Evolutionary conservation across 768 basidiomycete species (phyloP).

Genomic region (Mycena crocata): DNA sequence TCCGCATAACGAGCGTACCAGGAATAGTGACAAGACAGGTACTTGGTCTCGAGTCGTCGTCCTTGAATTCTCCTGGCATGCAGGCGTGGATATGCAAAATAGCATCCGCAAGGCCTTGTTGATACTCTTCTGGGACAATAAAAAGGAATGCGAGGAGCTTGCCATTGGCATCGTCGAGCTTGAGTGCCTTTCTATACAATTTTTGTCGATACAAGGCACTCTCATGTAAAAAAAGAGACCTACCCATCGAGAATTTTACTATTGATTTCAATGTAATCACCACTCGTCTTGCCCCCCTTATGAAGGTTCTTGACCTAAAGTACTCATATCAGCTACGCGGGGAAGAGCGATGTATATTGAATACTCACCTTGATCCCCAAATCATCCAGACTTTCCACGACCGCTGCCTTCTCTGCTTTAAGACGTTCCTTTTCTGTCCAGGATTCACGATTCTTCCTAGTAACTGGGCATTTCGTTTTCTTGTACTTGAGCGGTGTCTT

Average conservation of each 20-base stretch:
- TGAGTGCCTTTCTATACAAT: constrained; percentile 1
- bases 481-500: constrained; percentile 2
- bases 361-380: background rate
- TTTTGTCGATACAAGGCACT: background rate
- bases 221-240: background rate
- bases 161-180: background rate
- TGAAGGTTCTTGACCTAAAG: background rate
- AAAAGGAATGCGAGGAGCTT: constrained; percentile 8
- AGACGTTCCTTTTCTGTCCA: background rate
- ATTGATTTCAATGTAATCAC: constrained; percentile 7
- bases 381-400: background rate
- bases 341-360: background rate
- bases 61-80: constrained; percentile 14
- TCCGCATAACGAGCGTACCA: constrained; percentile 8
- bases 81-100: background rate
- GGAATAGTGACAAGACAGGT: constrained; percentile 12
- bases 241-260: constrained; percentile 13
- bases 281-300: background rate
- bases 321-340: background rate
- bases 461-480: background rate
- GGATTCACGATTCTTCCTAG: background rate
- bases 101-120: background rate
- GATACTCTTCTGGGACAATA: background rate
- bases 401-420: background rate
- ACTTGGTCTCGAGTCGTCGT: constrained; percentile 7